Percentiles rank a stretch among this genome's conserved stretches.
These are phyloP conservation scores for sunflower (Helianthus annuus) DNA, from an alignment of 129 eudicot genomes.

Conservation along the genomic window HanXRQr2.0-SUNRISE NC_035442.2:27265393-27265892, in stretches of 20 bases:
- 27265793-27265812: no score
- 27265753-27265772: no score
- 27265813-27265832: no score
- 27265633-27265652: constrained; percentile 65
- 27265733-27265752: no score
- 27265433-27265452: constrained; percentile 83
- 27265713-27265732: background rate
- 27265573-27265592: constrained; percentile 77
- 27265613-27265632: constrained; percentile 29
- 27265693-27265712: constrained; percentile 46
- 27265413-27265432: constrained; percentile 78
- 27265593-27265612: constrained; percentile 59
- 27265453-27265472: constrained; percentile 64
- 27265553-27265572: constrained; percentile 53
- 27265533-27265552: constrained; percentile 77
- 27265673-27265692: constrained; percentile 65
- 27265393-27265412: constrained; percentile 87
- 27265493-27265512: constrained; percentile 58
- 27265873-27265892: no score
- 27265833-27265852: no score
- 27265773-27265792: no score
- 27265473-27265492: constrained; percentile 68
- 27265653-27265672: constrained; percentile 80
- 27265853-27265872: no score
- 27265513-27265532: constrained; percentile 67